Percentiles rank a stretch among this genome's conserved stretches.
Conservation (phyloP, 2,329 filamentous ascomycete species). For the Stemphylium lycopersici region DNA sequence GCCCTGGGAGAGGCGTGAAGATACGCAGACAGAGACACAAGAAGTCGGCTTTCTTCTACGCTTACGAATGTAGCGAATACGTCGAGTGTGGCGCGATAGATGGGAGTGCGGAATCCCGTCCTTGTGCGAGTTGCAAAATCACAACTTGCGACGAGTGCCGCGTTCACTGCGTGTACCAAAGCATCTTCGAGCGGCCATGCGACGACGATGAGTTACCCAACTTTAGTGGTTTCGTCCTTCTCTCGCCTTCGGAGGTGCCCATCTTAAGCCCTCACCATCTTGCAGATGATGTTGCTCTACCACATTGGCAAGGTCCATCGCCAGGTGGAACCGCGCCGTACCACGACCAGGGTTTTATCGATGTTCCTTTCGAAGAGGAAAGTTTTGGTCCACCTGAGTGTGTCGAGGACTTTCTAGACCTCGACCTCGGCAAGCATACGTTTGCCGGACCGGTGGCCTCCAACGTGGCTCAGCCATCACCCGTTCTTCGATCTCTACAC, state of each 20-base stretch:
- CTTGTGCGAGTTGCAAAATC: conserved; percentile 34
- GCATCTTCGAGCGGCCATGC: conserved; percentile 30
- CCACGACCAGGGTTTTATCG: conserved; percentile 43
- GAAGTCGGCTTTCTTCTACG: conserved; percentile 32
- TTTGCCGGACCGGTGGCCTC: conserved; percentile 28
- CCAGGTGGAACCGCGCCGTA: conserved; percentile 18
- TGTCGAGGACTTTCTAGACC: conserved; percentile 33
- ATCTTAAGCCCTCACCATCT: conserved; percentile 41
- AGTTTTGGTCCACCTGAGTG: conserved; percentile 26
- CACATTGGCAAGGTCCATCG: conserved; percentile 18
- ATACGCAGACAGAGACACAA: conserved; percentile 30
- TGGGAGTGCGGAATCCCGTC: conserved; percentile 22
- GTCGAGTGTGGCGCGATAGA: conserved; percentile 28
- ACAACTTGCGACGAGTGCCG: conserved; percentile 47
- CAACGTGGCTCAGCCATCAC: conserved; percentile 28
- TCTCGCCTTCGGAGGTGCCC: conserved; percentile 31
- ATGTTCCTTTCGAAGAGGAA: conserved; percentile 32
- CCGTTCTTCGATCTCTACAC: conserved; percentile 35
- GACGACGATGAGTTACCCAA: conserved; percentile 39
- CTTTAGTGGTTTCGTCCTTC: conserved; percentile 40
- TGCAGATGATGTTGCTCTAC: neutral
- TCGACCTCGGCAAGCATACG: conserved; percentile 30
- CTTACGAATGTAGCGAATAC: conserved; percentile 30
- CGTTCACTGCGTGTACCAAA: conserved; percentile 45
- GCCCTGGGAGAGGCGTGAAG: conserved; percentile 33